Evolutionary conservation across 805 yeast genomes (phyloP), one percentile per base, ranked within the genome.

Genomic region (Candida easanensis): DNA sequence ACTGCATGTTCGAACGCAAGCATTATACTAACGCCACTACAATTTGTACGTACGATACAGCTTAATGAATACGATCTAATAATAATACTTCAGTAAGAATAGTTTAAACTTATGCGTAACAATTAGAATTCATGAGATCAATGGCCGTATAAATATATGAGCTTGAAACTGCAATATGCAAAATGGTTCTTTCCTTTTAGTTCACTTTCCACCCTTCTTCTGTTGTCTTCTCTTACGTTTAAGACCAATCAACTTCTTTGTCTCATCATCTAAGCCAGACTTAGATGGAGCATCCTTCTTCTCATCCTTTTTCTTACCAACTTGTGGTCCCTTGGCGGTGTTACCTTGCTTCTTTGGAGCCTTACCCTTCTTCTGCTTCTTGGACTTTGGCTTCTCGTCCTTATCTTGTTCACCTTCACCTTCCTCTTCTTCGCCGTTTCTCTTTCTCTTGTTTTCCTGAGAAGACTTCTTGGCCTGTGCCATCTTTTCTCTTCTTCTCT

Each of bases 401-500:
- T 43, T 23, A 21, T 54, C 52, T 23, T 52, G 52, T 13, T 40
- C 56, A 16, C 36, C 45, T 6, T 52, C 57, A 13, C 45, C 57
- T 15, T 46, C 50, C 41, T 45, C 42, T 28, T 49, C 61, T 20
- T 47, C 55, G 17, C 49, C 61, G 33, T 47, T 54, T 44, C 54
- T 55, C 45, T 53, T 54, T 43, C 60, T 61, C 42, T 53, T 52
- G 42, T 50, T 62, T 6, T 48, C 54, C 9, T 21, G 43, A 11
- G 63, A 60, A 18, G 55, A 44, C 27, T 65, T 69, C 50, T 65
- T 67, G 15, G 77, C 67, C 38, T 63, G 64, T 56, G 63, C 62
- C 27, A 76, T 74, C 56, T 74, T 80, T 39, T 89, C 97, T 48
- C 78, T 76, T 71, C 97, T 83, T 67, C 97, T 84, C 68, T 86